Evolutionary conservation across 2,329 filamentous ascomycete species (phyloP).

Genomic region (Nigrospora sphaerica): DNA sequence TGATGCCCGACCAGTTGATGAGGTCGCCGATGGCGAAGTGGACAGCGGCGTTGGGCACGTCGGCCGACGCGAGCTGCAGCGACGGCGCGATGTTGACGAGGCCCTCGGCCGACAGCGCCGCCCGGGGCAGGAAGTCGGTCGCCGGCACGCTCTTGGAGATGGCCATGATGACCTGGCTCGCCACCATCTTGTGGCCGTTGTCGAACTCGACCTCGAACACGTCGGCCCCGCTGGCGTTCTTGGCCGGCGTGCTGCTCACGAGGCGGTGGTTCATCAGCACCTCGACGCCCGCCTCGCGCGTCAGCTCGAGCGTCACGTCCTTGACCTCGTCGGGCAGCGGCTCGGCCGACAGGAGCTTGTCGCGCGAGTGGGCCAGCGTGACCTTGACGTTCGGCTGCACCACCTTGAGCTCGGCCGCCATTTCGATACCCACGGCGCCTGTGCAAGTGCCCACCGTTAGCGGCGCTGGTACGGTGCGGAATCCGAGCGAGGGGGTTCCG

Average conservation of each 20-base stretch:
- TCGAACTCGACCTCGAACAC: slow-evolving; percentile 48
- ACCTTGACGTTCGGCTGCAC: slow-evolving; percentile 57
- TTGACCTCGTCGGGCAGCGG: slow-evolving; percentile 64
- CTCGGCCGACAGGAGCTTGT: slow-evolving; percentile 65
- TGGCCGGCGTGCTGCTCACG: slow-evolving; percentile 36
- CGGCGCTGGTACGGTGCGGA: neutral
- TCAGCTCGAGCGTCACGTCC: slow-evolving; percentile 48
- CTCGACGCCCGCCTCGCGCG: slow-evolving; percentile 57
- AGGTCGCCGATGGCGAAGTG: slow-evolving; percentile 70
- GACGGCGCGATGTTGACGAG: slow-evolving; percentile 56
- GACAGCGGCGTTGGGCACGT: slow-evolving; percentile 45
- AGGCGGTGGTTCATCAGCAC: slow-evolving; percentile 57
- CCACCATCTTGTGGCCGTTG: slow-evolving; percentile 51
- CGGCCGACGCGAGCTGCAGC: slow-evolving; percentile 35
- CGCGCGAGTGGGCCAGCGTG: slow-evolving; percentile 68
- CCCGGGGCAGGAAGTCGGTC: slow-evolving; percentile 53
- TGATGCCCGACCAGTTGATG: slow-evolving; percentile 68
- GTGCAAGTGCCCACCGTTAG: neutral
- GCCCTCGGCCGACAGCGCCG: slow-evolving; percentile 54
- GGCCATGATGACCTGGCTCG: slow-evolving; percentile 63
- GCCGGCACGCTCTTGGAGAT: slow-evolving; percentile 57
- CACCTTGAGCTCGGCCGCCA: slow-evolving; percentile 70
- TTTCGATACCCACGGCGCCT: slow-evolving; percentile 75
- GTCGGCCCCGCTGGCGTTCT: slow-evolving; percentile 31
- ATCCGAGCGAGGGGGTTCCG: neutral